A percentile compares a stretch with the other conserved stretches of the same genome.
Evolutionary conservation across 2,329 filamentous ascomycete genomes (phyloP).

Genomic region (Colletotrichum lupini): DNA sequence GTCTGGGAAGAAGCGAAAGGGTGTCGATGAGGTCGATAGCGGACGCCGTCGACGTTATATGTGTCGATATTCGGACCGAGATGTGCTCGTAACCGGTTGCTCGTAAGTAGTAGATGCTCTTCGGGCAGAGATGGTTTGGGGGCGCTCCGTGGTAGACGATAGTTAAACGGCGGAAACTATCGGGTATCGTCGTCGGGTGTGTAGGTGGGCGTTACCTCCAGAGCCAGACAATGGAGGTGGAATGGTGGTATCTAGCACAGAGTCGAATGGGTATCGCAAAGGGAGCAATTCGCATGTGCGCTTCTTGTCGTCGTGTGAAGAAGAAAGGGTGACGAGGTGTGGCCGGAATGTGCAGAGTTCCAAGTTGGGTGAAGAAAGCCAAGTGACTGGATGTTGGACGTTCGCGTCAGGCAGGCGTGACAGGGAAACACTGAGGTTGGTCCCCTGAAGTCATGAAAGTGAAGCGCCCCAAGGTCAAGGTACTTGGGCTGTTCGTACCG

Average conservation of each 20-base stretch:
- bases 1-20: not conserved
- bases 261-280: not conserved
- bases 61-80: not conserved
- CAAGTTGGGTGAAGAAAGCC: not conserved
- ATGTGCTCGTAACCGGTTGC: not conserved
- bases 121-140: not conserved
- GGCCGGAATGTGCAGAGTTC: not conserved
- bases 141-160: constrained; percentile 7
- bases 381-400: not conserved
- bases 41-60: not conserved
- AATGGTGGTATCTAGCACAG: not conserved
- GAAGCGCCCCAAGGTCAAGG: constrained; percentile 8
- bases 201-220: not conserved
- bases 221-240: not conserved
- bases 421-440: not conserved
- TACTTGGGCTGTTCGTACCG: not conserved
- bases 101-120: not conserved
- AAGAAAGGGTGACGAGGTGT: not conserved
- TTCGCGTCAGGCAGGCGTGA: not conserved
- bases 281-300: not conserved
- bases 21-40: not conserved
- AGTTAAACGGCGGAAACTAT: not conserved
- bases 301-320: not conserved
- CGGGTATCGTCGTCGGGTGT: not conserved
- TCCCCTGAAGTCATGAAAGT: constrained; percentile 23